These are phyloP conservation scores for Hibiscus tridactylites DNA, from an alignment of 345 rosid species.

Conservation along the genomic window DNA sequence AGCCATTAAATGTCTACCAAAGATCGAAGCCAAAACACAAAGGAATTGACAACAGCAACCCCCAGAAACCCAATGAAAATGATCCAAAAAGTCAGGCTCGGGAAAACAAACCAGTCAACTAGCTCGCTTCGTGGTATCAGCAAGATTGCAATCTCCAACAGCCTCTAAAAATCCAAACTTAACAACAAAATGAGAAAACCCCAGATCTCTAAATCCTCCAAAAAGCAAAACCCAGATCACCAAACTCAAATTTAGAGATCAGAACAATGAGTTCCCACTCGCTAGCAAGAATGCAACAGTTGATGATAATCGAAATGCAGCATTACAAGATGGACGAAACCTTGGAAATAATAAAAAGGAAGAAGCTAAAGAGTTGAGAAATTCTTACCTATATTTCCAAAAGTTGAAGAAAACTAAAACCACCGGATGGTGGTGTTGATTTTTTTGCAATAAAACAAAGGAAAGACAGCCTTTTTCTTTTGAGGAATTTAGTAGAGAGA, in stretches of 20 bases:
- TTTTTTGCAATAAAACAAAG: too few species aligned
- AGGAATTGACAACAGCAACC: background rate
- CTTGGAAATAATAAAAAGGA: background rate
- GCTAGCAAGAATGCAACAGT: background rate
- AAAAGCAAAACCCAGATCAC: slow-evolving; percentile 5
- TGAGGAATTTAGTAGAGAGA: background rate
- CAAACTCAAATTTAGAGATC: slow-evolving; percentile 1
- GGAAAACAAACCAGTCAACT: background rate
- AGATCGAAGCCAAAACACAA: background rate
- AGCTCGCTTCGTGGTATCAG: background rate
- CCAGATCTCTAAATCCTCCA: background rate
- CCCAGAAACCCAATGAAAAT: background rate
- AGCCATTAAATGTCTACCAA: background rate
- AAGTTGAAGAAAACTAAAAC: background rate
- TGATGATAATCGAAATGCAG: slow-evolving; percentile 16
- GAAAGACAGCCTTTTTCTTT: background rate
- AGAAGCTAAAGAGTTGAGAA: slow-evolving; percentile 12
- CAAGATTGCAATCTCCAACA: background rate
- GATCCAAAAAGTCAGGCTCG: background rate
- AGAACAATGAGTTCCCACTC: background rate
- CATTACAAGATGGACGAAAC: slow-evolving; percentile 25
- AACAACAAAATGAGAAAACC: background rate
- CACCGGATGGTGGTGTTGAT: background rate
- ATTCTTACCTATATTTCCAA: slow-evolving; percentile 6
- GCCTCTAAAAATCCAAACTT: background rate